Base-by-base conservation (phyloP, 257 asterid species). In the Lycium ferocissimum region DNA sequence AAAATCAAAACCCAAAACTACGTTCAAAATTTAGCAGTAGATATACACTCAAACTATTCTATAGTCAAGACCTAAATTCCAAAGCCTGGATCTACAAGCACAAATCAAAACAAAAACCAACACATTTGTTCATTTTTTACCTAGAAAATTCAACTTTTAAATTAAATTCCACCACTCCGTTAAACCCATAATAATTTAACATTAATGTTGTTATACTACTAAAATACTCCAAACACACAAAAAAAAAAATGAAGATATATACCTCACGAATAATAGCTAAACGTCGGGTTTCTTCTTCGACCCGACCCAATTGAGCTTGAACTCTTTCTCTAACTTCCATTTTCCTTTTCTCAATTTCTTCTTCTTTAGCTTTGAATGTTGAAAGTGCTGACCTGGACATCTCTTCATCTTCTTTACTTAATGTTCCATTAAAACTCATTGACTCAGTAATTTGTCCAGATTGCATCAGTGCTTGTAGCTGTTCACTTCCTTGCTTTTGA, bases 331-430 rank as follows among this genome's bases (percentile, higher is more conserved):
- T 93, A 13, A 97, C 98, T 82, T 97, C 99, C 86, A 94, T 66
- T 86, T 94, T 95, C 95, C 89, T 97, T 93, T 93, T 97, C 94
- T 97, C 99, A 84, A 97, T 97, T 90, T 97, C 99, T 84, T 97
- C 99, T 83, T 97, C 99, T 82, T 95, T 97, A 38, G 98, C 99
- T 87, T 92, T 92, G 85, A 97, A 97, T 79, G 97, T 91, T 9
- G 95, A 89, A 43, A 97, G 97, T 1, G 98, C 99, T 65, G 99
- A 95, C 85, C 89, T 95, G 0, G 99, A 91, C 94, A 93, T 93
- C 92, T 95, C 98, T 56, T 97, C 99, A 66, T 97, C 99, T 62
- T 97, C 99, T 86, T 92, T 94, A 15, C 89, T 67, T 84, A 93
- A 37, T 26, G 88, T 54, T 3, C 98, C 97, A 86, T 88, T 97